A percentile compares a stretch with the other conserved stretches of the same genome.
phyloP scores from a whole-genome alignment of 202 grass and related monocot species.

The Miscanthus sacchariflorus region DNA sequence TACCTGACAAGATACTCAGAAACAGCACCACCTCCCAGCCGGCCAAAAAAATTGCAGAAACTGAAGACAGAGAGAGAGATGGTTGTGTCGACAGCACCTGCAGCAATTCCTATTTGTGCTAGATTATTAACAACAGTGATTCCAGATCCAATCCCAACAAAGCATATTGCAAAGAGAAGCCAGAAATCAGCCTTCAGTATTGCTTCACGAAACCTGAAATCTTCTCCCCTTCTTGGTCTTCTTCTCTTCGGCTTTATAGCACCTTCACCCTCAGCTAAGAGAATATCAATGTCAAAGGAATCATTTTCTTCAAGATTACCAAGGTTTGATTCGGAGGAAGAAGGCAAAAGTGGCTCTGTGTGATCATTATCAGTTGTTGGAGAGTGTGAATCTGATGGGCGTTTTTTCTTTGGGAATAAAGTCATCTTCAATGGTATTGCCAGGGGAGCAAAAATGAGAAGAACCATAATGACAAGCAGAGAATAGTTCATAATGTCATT shows the following conservation, averaged over 20 bases:
- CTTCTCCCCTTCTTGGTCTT: constrained; percentile 84
- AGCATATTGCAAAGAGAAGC: constrained; percentile 84
- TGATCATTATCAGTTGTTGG: constrained; percentile 40
- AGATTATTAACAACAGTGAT: constrained; percentile 96
- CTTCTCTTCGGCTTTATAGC: constrained; percentile 89
- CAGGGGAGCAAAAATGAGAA: constrained; percentile 76
- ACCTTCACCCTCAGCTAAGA: constrained; percentile 91
- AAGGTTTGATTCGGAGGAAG: constrained; percentile 61
- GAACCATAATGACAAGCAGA: constrained; percentile 67
- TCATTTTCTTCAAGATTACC: constrained; percentile 58
- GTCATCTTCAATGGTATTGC: constrained; percentile 98
- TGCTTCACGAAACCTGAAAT: constrained; percentile 90
- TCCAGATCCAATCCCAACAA: constrained; percentile 85
- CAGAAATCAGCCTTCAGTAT: constrained; percentile 95
- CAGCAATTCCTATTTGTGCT: constrained; percentile 91
- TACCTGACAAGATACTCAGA: constrained; percentile 93
- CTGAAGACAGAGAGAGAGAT: constrained; percentile 83
- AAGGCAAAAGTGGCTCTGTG: constrained; percentile 53
- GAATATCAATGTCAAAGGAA: constrained; percentile 75
- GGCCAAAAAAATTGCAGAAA: constrained; percentile 91
- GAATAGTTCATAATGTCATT: constrained; percentile 56
- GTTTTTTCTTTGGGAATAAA: constrained; percentile 64
- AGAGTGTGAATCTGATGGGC: constrained; percentile 3
- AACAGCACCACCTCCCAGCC: constrained; percentile 75
- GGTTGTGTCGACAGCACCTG: constrained; percentile 72